Evolutionary conservation across 108 stramenopile species (phyloP), one percentile per base, ranked within the genome.

Genomic region (Skeletonema tropicum): DNA sequence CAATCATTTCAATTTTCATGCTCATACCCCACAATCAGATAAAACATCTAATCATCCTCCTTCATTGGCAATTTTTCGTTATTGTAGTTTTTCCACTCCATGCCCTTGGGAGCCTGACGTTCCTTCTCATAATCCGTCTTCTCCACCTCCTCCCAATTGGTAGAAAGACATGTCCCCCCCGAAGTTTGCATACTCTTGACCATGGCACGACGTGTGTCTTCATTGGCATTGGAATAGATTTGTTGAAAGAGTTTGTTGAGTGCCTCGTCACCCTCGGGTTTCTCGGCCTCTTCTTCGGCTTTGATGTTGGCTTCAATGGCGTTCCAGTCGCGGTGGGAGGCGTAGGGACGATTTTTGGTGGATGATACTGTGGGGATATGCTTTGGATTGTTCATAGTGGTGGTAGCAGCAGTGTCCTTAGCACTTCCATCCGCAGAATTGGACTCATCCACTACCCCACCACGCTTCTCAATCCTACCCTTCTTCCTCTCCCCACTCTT

Each of bases 51-150:
- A 85, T 62, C 83, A 70, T 80, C 79, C 73, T 87, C 26, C 26
- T 29, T 87, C 83, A 78, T 84, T 30, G 74, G 71, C 46, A 88
- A 74, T 57, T 87, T 88, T 29, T 86, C 69, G 33, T 88, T 92
- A 62, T 94, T 92, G 77, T 88, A 95, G 35, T 82, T 90, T 82
- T 88, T 90, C 94, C 94, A 95, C 77, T 98, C 95, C 94, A 96
- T 93, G 23, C 98, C 98, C 68, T 96, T 94, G 0, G 98, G 98
- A 21, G 98, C 97, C 35, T 92, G 83, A 8, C 97, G 83, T 81
- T 98, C 93, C 78, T 93, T 94, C 82, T 99, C 99, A 80, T 98
- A 99, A 86, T 99, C 97, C n/a, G 90, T 97, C 68, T 92, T 76
- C 19, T 71, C 77, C 13, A 99, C 99, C 82, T 99, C 99, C 61